Evolutionary conservation across 2,329 filamentous ascomycete species (phyloP).

Genomic region (Sporothrix pseudoabietina): DNA sequence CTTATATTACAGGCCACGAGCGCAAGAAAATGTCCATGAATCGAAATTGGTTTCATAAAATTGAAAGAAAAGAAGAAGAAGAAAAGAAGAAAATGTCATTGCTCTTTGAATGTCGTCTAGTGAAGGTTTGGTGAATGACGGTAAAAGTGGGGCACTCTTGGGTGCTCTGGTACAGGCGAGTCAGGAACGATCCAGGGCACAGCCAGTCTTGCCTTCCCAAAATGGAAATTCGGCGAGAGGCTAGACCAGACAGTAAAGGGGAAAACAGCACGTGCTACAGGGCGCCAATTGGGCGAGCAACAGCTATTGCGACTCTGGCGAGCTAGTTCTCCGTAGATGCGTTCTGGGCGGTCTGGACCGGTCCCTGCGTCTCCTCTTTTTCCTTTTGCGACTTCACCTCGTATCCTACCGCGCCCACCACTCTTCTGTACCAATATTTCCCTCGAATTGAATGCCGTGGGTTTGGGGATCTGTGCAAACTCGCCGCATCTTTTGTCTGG

Average conservation of each 20-base stretch:
- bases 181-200: background rate
- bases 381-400: background rate
- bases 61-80: too few relatives aligned
- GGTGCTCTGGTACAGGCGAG: background rate
- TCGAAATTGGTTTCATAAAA: too few relatives aligned
- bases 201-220: background rate
- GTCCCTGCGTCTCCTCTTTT: background rate
- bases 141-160: too few relatives aligned
- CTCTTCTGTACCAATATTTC: background rate
- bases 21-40: too few relatives aligned
- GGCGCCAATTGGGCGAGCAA: background rate
- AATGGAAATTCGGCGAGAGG: background rate
- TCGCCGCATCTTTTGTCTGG: background rate
- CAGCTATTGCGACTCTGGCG: background rate
- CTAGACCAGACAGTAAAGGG: conserved; percentile 13
- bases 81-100: too few relatives aligned
- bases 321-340: background rate
- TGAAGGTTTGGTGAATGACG: too few relatives aligned
- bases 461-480: background rate
- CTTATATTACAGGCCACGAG: too few relatives aligned
- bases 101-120: too few relatives aligned
- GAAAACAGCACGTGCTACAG: background rate
- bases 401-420: background rate
- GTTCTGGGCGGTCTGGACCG: background rate
- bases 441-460: background rate